These are phyloP conservation scores for Coelastrella sp. DNA, from an alignment of 139 green algal species.

Conservation along the genomic window DNA sequence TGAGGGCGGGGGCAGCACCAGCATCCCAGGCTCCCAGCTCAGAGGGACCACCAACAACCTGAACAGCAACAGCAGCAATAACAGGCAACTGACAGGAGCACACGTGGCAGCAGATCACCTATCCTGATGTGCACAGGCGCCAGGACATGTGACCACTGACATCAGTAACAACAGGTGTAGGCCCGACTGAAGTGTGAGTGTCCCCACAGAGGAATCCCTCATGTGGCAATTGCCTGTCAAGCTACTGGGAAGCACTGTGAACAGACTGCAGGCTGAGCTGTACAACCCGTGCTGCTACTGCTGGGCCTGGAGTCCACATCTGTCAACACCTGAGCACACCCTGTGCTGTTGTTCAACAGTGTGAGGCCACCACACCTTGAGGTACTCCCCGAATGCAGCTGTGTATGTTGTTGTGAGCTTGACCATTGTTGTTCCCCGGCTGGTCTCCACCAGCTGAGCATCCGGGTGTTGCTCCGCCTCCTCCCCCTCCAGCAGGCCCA, in stretches of 20 bases:
- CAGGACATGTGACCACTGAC: neutral
- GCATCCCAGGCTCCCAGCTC: slow-evolving; percentile 48
- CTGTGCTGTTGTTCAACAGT: neutral
- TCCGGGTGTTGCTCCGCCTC: slow-evolving; percentile 11
- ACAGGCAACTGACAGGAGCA: neutral
- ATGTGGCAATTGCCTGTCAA: too few relatives aligned
- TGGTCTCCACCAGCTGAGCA: slow-evolving; percentile 43
- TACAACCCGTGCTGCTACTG: neutral
- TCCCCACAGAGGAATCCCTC: too few relatives aligned
- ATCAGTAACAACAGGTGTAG: too few relatives aligned
- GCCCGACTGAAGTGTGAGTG: too few relatives aligned
- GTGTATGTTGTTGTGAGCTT: slow-evolving; percentile 46
- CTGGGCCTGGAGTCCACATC: neutral
- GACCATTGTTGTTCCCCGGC: slow-evolving; percentile 41
- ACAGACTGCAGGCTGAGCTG: too few relatives aligned
- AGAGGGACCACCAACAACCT: slow-evolving; percentile 40
- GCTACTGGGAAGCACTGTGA: too few relatives aligned
- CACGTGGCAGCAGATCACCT: neutral
- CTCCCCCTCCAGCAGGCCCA: slow-evolving; percentile 6
- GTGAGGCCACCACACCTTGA: slow-evolving; percentile 32
- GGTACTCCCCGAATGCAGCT: slow-evolving; percentile 42
- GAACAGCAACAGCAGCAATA: slow-evolving; percentile 4
- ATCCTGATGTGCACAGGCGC: neutral
- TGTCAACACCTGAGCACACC: neutral
- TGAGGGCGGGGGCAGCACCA: neutral